phyloP scores from a whole-genome alignment of 805 yeast genomes.

The Cyberlindnera veronae region DNA sequence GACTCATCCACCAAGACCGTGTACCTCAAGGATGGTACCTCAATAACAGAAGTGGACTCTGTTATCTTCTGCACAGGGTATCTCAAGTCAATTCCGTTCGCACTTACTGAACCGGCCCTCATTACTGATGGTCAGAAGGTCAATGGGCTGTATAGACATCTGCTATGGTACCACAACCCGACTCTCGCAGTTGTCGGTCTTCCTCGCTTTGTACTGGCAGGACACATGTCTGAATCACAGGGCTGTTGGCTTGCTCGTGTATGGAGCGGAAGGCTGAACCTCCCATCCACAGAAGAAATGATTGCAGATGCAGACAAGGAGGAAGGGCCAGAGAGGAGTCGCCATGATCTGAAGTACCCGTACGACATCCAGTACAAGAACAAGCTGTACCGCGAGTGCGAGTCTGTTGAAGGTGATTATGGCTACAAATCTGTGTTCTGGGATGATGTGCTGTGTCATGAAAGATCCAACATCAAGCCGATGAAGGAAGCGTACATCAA shows the following conservation, averaged over 20 bases:
- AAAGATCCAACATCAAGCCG: constrained; percentile 41
- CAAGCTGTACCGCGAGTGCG: constrained; percentile 36
- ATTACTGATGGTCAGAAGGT: constrained; percentile 47
- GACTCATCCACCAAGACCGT: constrained; percentile 38
- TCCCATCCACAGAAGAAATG: constrained; percentile 52
- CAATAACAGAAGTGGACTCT: constrained; percentile 45
- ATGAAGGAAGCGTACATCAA: constrained; percentile 44
- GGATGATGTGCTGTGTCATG: constrained; percentile 42
- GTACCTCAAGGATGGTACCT: constrained; percentile 46
- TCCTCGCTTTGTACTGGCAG: constrained; percentile 60
- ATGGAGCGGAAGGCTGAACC: constrained; percentile 48
- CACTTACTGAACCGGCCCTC: constrained; percentile 34
- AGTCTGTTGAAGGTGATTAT: constrained; percentile 34
- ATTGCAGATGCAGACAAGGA: constrained; percentile 37
- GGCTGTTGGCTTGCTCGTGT: constrained; percentile 63
- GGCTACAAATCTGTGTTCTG: constrained; percentile 52
- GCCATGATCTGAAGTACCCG: constrained; percentile 54
- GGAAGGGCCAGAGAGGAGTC: constrained; percentile 45
- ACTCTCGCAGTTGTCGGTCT: constrained; percentile 61
- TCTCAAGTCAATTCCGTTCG: constrained; percentile 59
- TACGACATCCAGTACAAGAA: constrained; percentile 58
- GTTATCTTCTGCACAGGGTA: constrained; percentile 77
- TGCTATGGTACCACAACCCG: constrained; percentile 56
- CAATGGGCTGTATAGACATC: constrained; percentile 55
- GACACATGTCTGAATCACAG: constrained; percentile 59